phyloP scores from a whole-genome alignment of 2,329 filamentous ascomycete genomes.

The Scedosporium dehoogii region DNA sequence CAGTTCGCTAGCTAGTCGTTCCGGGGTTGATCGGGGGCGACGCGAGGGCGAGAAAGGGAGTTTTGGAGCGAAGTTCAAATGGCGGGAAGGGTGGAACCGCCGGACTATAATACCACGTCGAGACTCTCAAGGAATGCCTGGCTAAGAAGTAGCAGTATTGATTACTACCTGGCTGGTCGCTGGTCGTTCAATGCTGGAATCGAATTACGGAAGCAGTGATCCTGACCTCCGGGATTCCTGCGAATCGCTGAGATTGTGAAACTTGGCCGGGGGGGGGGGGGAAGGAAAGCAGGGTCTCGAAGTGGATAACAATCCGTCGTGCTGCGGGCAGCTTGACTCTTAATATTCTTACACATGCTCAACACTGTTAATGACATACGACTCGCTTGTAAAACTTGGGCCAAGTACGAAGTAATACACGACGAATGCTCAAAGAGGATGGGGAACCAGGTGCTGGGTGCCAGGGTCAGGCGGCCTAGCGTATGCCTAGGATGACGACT shows the following conservation, averaged over 20 bases:
- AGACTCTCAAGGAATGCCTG: not conserved
- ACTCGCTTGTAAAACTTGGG: not conserved
- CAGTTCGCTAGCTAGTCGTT: not conserved
- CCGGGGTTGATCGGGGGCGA: not conserved
- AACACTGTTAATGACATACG: too few relatives aligned
- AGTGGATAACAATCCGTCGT: not conserved
- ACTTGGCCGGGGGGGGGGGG: not conserved
- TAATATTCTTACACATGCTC: not conserved
- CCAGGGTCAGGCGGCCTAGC: too few relatives aligned
- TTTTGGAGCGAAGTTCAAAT: not conserved
- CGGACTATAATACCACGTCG: not conserved
- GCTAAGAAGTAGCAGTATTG: not conserved
- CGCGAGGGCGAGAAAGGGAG: not conserved
- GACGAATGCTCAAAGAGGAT: not conserved
- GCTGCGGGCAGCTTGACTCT: not conserved
- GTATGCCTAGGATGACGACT: too few relatives aligned
- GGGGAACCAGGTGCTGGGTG: too few relatives aligned
- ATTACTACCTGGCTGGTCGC: not conserved
- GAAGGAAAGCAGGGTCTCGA: not conserved
- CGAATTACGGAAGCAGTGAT: not conserved
- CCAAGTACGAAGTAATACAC: too few relatives aligned
- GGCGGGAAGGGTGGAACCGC: not conserved
- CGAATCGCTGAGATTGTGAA: not conserved
- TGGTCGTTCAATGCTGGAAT: not conserved
- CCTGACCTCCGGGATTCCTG: not conserved